phyloP scores from a whole-genome alignment of 148 eudicot genomes.

The Rhododendron simsii region DNA sequence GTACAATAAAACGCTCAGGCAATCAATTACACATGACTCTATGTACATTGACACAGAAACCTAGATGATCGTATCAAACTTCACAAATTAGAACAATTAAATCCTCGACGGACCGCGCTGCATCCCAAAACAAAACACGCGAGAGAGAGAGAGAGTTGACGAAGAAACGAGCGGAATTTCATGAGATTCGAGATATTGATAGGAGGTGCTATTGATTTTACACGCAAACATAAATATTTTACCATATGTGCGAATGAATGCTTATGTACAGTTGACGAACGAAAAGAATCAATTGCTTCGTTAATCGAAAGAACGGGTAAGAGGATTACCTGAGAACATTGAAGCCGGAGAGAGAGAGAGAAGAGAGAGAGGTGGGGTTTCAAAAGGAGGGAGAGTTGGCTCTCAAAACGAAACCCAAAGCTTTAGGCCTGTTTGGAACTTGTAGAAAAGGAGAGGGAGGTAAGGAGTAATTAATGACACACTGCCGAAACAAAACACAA shows the following conservation, averaged over 20 bases:
- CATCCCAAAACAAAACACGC: not conserved
- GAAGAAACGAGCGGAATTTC: not conserved
- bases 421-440: not conserved
- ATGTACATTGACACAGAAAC: not conserved
- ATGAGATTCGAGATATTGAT: not conserved
- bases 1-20: not conserved
- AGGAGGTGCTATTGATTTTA: not conserved
- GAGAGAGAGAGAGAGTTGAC: not conserved
- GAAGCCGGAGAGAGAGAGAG: slow-evolving; percentile 5
- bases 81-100: not conserved
- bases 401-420: not conserved
- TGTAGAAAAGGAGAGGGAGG: not conserved
- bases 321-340: not conserved
- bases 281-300: not conserved
- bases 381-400: not conserved
- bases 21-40: not conserved
- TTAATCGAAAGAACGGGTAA: not conserved
- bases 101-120: not conserved
- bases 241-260: not conserved
- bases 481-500: no score
- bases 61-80: not conserved
- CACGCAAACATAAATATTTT: not conserved
- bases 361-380: not conserved
- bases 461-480: not conserved
- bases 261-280: not conserved